These are phyloP conservation scores for Magnolia kwangsiensis DNA, from an alignment of 164 flowering plant genomes.

Conservation along the genomic window DNA sequence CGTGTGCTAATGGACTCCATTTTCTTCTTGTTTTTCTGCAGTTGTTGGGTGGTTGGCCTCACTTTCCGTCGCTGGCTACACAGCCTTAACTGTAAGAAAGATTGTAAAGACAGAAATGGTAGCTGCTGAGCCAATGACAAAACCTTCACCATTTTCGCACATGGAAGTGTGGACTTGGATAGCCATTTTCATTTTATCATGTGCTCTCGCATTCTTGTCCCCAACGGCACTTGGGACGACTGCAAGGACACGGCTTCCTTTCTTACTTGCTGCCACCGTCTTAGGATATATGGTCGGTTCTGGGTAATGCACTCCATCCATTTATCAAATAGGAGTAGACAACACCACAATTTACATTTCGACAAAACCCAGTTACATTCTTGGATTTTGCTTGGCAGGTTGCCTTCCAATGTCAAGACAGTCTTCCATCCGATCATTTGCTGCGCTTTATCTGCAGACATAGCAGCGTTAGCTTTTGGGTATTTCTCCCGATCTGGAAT, in stretches of 20 bases:
- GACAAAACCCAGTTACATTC: background rate
- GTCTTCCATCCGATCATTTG: slow-evolving; percentile 92
- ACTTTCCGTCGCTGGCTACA: slow-evolving; percentile 81
- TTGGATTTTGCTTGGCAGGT: slow-evolving; percentile 38
- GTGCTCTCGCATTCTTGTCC: slow-evolving; percentile 47
- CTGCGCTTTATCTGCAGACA: slow-evolving; percentile 76
- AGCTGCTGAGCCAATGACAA: slow-evolving; percentile 86
- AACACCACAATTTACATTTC: background rate
- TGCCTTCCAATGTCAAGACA: slow-evolving; percentile 68
- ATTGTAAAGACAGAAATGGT: slow-evolving; percentile 80
- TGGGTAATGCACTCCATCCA: slow-evolving; percentile 41
- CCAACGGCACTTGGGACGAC: slow-evolving; percentile 73
- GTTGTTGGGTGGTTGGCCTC: slow-evolving; percentile 96
- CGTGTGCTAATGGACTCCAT: background rate
- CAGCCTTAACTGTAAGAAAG: slow-evolving; percentile 89
- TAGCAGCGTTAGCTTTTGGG: slow-evolving; percentile 79
- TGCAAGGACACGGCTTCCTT: slow-evolving; percentile 89
- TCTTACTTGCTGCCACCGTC: slow-evolving; percentile 85
- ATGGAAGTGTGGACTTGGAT: slow-evolving; percentile 68
- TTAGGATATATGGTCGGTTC: slow-evolving; percentile 89
- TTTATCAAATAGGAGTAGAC: background rate
- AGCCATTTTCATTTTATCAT: slow-evolving; percentile 58
- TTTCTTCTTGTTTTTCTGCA: slow-evolving; percentile 27
- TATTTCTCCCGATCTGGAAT: slow-evolving; percentile 64
- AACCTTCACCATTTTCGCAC: slow-evolving; percentile 75